Percentiles rank a stretch among this genome's conserved stretches.
Conservation (phyloP, 441 rosid species). For the Biscutella auriculata region DNA sequence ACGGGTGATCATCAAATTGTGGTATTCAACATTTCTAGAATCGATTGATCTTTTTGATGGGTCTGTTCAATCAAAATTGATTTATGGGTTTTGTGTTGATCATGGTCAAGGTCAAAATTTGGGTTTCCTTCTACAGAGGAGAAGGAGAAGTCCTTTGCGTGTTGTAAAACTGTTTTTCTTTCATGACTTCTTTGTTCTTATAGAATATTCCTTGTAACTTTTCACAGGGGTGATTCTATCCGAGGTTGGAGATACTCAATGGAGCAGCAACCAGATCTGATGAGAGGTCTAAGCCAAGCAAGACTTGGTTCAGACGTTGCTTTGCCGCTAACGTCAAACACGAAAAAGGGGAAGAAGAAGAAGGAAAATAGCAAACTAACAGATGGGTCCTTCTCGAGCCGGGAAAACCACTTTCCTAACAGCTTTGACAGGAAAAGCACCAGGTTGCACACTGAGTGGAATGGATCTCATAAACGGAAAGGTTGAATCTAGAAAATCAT, state of each 20-base stretch:
- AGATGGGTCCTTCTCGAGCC: constrained; percentile 99
- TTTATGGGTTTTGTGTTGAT: constrained; percentile 22
- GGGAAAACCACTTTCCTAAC: constrained; percentile 95
- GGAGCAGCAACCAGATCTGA: constrained; percentile 28
- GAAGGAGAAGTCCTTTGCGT: constrained; percentile 42
- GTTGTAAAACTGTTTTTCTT: constrained; percentile 26
- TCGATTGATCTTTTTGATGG: constrained; percentile 17
- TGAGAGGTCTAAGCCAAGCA: constrained; percentile 33
- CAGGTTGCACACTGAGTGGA: constrained; percentile 66
- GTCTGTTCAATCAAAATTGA: constrained; percentile 3
- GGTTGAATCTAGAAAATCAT: constrained; percentile 42
- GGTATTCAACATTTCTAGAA: constrained; percentile 6
- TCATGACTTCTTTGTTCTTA: constrained; percentile 19
- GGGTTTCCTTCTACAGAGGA: constrained; percentile 23
- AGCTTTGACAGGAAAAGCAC: constrained; percentile 79
- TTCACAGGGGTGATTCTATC: no score
- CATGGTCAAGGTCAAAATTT: constrained; percentile 29
- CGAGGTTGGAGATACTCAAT: constrained; percentile 47
- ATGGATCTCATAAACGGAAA: constrained; percentile 74
- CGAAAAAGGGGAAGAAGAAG: constrained; percentile 41
- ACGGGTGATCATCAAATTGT: constrained; percentile 10
- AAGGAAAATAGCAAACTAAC: constrained; percentile 55
- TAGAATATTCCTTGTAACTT: constrained; percentile 37
- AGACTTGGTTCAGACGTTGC: constrained; percentile 47
- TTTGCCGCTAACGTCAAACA: constrained; percentile 32